Evolutionary conservation across 164 flowering plant genomes (phyloP).

Genomic region (Protea cynaroides): DNA sequence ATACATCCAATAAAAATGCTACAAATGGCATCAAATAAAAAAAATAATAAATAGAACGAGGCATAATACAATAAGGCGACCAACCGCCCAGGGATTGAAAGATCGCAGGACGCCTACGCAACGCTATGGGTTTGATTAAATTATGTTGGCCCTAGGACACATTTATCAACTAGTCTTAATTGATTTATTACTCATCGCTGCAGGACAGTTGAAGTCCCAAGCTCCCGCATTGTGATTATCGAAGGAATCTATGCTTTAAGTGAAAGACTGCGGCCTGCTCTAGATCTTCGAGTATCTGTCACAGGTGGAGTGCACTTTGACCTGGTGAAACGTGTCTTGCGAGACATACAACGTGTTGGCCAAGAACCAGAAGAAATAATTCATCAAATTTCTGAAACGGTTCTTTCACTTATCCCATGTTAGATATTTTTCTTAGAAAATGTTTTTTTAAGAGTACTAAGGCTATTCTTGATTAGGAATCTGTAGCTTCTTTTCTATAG

Average conservation of each 20-base stretch:
- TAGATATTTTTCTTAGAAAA: constrained; percentile 12
- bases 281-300: constrained; percentile 87
- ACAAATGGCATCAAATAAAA: too few relatives aligned
- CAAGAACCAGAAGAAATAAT: constrained; percentile 98
- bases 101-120: too few relatives aligned
- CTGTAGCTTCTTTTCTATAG: too few relatives aligned
- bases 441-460: background rate
- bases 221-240: constrained; percentile 79
- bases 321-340: constrained; percentile 87
- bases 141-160: background rate
- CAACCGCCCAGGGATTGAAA: too few relatives aligned
- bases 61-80: too few relatives aligned
- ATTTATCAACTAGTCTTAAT: background rate
- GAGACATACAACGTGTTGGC: constrained; percentile 96
- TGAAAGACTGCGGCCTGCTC: constrained; percentile 68
- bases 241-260: constrained; percentile 97
- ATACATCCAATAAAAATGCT: too few relatives aligned
- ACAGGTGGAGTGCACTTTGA: constrained; percentile 99
- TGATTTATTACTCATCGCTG: background rate
- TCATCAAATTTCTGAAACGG: constrained; percentile 99
- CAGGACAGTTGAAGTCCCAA: constrained; percentile 90
- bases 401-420: constrained; percentile 29
- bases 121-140: background rate
- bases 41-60: too few relatives aligned
- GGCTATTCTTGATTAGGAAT: background rate